Conservation (phyloP, 495 filamentous ascomycete species). For the Tuber aestivum region DNA sequence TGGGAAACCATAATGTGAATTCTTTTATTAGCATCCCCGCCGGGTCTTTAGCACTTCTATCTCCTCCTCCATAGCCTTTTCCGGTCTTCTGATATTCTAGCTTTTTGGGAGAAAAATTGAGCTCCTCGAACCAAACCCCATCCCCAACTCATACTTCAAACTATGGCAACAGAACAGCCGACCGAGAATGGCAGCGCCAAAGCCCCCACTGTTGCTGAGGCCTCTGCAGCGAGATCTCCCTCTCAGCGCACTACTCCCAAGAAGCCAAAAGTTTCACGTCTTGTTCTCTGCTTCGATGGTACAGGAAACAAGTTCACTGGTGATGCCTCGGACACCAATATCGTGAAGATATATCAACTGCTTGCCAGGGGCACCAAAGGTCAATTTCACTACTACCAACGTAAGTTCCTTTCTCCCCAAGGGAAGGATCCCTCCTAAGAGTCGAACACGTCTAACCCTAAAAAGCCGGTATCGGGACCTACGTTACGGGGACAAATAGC, state of each 20-base stretch:
- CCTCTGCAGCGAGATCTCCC: background rate
- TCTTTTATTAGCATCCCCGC: conserved; percentile 5
- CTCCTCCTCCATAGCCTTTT: background rate
- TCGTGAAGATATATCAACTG: conserved; percentile 48
- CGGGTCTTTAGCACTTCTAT: background rate
- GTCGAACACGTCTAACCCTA: background rate
- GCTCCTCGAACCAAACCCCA: background rate
- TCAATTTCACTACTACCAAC: conserved; percentile 46
- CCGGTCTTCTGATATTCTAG: background rate
- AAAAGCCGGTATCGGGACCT: conserved; percentile 36
- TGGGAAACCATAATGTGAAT: background rate
- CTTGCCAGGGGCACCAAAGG: conserved; percentile 42
- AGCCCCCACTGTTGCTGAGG: background rate
- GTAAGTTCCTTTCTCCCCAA: conserved; percentile 17
- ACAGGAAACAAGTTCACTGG: conserved; percentile 48
- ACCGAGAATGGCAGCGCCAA: background rate
- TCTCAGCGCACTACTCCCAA: background rate
- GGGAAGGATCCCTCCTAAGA: background rate
- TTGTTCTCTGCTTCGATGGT: conserved; percentile 49
- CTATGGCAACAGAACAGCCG: background rate
- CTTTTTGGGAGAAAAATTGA: background rate
- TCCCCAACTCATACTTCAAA: background rate
- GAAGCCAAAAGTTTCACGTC: conserved; percentile 6
- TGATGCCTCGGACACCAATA: conserved; percentile 46
- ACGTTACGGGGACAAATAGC: conserved; percentile 15